Evolutionary conservation across 1,284 basidiomycete genomes (phyloP), one percentile per base, ranked within the genome.

Genomic region (Sporisorium iseilematis-ciliati): DNA sequence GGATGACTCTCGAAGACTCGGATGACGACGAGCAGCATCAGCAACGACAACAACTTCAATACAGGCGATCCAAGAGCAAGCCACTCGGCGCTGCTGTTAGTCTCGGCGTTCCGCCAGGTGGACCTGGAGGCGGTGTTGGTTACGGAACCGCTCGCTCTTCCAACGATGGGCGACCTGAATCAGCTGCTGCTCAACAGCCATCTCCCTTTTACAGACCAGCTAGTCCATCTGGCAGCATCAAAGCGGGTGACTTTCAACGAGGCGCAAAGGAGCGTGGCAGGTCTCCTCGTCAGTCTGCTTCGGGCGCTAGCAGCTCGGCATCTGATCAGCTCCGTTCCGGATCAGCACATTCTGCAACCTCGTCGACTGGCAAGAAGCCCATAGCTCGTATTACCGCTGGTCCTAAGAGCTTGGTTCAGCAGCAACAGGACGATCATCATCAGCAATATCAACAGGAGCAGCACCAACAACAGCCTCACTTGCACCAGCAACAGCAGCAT

Each of bases 71-170:
- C 35, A 72, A 69, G 60, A 71, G 66, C 25, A 65, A 65, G 45
- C 78, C 78, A 5, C 40, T 80, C 33, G 63, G 60, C 7, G 50
- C 67, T 1, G 65, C 55, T 11, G 54, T 57, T 7, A 69, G 60
- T 55, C 65, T 82, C 11, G 70, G 79, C 18, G 80, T 82, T 3
- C 80, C 80, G 3, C 63, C 77, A n/a, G 80, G 80, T 21, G 80
- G 80, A 18, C 79, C 79, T 3, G 80, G 80, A 1, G 80, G 80
- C 4, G 80, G 80, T 1, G 65, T 77, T 0, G 80, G 80, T 5
- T 82, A 82, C 41, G 80, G 80, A 0, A 78, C 73, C 12, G 74
- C 78, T 3, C 50, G 40, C 16, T 75, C 70, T 31, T 73, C 65
- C 45, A 82, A 81, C 52, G 80, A 82, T 54, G 80, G 80, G 18